Evolutionary conservation across 2,329 filamentous ascomycete species (phyloP).

Genomic region (Aspergillus sp.): DNA sequence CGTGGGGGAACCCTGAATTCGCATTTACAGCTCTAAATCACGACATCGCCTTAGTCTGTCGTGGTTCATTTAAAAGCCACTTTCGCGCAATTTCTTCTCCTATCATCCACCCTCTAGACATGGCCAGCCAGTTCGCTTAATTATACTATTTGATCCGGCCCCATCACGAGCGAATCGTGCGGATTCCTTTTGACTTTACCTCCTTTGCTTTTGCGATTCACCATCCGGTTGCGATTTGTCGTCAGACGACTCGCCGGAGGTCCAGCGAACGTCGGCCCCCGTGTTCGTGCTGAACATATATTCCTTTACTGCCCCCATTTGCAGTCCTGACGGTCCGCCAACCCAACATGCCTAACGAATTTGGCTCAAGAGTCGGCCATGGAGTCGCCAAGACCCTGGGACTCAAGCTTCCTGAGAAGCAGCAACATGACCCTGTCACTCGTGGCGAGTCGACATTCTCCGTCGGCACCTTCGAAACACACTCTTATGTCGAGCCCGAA

Average conservation of each 20-base stretch:
- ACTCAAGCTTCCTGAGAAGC: slow-evolving; percentile 73
- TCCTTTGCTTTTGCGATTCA: background rate
- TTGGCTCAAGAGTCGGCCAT: slow-evolving; percentile 64
- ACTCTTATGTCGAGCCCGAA: slow-evolving; percentile 79
- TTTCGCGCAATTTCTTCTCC: slow-evolving; percentile 8
- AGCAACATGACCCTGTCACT: slow-evolving; percentile 62
- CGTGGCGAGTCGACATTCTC: slow-evolving; percentile 80
- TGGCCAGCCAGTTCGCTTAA: slow-evolving; percentile 17
- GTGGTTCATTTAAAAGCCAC: slow-evolving; percentile 18
- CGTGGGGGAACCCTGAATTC: slow-evolving; percentile 19
- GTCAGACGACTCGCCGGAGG: background rate
- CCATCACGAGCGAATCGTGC: background rate
- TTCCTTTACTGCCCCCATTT: background rate
- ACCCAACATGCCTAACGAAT: slow-evolving; percentile 34
- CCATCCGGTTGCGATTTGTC: background rate
- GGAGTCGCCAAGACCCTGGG: slow-evolving; percentile 74
- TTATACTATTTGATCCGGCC: background rate
- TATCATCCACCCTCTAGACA: slow-evolving; percentile 9
- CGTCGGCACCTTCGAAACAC: slow-evolving; percentile 69
- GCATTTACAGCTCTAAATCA: slow-evolving; percentile 25
- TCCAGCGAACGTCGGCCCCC: background rate
- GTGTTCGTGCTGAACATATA: background rate
- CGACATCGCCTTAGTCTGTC: slow-evolving; percentile 28
- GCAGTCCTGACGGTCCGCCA: background rate
- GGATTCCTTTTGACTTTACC: background rate